Base-by-base conservation (phyloP, 345 rosid species). In the Mallotus nudiflorus region DNA sequence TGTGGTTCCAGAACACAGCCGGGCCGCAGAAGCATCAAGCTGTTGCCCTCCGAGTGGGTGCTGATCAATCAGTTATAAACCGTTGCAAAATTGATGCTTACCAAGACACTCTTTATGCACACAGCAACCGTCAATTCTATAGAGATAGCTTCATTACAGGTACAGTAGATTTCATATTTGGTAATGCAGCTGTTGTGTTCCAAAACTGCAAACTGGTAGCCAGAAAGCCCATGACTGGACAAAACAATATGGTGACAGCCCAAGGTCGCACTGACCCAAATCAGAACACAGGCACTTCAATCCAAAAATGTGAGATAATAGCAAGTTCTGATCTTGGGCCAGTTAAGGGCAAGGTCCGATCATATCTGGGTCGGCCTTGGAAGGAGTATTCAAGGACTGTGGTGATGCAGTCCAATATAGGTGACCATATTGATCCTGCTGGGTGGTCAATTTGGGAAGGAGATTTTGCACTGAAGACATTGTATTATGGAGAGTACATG, bases 401-500 rank as follows among this genome's bases (percentile, higher is more conserved):
- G 27, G 54, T 65, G 15, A 66, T 70, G 80, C 70, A 66, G 39
- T 70, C 71, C 20, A 27, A 20, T 2, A 25, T 70, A 1, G 75
- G 66, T 35, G 62, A 67, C 25, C 52, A 20, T 1, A 69, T 75
- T 22, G 60, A 70, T 24, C 71, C 79, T 15, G 52, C 66, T 8
- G 71, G 79, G 3, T 75, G 75, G 79, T 58, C 51, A 0, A 19
- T 2, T 10, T 65, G 79, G 75, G 40, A 14, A 0, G 67, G 62
- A 24, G 58, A 71, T 18, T 70, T 65, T 70, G 71, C 74, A 51
- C 51, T 70, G 0, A 64, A 59, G 25, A 75, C 75, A 9, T 37
- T 76, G 61, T 76, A 71, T 24, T 71, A 76, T 9, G 65, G 75
- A 5, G 72, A 71, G 68, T 76, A 70, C n/a, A 29, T 42, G 75